Percentiles rank a stretch among this genome's conserved stretches.
Evolutionary conservation across 257 asterid species (phyloP).

Genomic region (Petunia axillaris): DNA sequence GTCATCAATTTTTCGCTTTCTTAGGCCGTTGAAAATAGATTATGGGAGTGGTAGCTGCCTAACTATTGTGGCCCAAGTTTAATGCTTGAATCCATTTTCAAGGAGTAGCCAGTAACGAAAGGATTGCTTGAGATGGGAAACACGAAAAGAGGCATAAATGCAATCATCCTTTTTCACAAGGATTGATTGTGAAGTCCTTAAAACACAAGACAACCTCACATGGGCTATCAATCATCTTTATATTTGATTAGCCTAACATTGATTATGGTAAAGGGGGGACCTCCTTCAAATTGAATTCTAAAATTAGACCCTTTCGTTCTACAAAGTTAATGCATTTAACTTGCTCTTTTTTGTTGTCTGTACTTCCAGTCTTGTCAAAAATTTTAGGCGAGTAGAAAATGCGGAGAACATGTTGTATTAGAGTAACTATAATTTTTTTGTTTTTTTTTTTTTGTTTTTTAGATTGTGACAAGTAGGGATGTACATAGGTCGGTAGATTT

Average conservation of each 20-base stretch:
- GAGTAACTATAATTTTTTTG: too few relatives aligned
- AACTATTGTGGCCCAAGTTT: slow-evolving; percentile 16
- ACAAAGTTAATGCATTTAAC: not conserved
- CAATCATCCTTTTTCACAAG: not conserved
- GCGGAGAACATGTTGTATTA: too few relatives aligned
- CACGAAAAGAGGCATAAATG: not conserved
- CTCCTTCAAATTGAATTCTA: not conserved
- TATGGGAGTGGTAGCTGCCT: not conserved
- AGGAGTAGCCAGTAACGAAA: not conserved
- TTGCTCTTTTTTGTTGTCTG: not conserved
- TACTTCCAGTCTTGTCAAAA: too few relatives aligned
- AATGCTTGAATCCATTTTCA: not conserved
- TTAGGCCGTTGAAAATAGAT: slow-evolving; percentile 17
- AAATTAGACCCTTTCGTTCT: not conserved
- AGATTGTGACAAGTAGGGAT: too few relatives aligned
- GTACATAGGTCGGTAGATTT: too few relatives aligned
- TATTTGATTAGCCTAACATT: slow-evolving; percentile 12
- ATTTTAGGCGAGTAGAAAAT: too few relatives aligned
- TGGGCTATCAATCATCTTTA: slow-evolving; percentile 1
- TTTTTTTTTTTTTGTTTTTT: too few relatives aligned
- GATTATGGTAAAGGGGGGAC: slow-evolving; percentile 15
- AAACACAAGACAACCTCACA: slow-evolving; percentile 24
- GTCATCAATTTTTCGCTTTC: not conserved
- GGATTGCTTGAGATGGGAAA: slow-evolving; percentile 16
- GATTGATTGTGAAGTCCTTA: slow-evolving; percentile 24